These are phyloP conservation scores for Jaenimonas drosophilae DNA, from an alignment of 208 protist species.

Conservation along the genomic window DNA sequence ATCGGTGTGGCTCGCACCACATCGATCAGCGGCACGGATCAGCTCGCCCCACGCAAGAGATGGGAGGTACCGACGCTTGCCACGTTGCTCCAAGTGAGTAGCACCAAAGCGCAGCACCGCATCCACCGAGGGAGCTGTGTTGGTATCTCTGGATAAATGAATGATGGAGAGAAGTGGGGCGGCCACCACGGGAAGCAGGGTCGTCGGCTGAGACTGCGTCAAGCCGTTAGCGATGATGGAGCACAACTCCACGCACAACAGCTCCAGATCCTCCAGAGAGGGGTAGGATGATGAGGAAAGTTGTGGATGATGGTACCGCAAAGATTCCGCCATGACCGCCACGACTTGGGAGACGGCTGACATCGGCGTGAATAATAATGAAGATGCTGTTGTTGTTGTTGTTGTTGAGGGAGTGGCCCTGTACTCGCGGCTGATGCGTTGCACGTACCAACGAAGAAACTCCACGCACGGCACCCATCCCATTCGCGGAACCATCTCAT, in stretches of 20 bases:
- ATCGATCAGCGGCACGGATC: conserved; percentile 34
- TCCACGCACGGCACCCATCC: too few species aligned
- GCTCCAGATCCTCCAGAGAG: neutral
- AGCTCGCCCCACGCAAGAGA: conserved; percentile 57
- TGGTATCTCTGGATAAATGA: neutral
- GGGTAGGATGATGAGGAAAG: neutral
- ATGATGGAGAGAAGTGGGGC: conserved; percentile 24
- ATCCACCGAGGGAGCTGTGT: conserved; percentile 4
- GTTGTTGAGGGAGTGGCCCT: too few species aligned
- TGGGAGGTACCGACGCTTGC: conserved; percentile 32
- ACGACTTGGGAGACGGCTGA: neutral
- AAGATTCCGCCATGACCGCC: neutral
- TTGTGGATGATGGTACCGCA: neutral
- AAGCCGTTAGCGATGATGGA: neutral
- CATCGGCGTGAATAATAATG: too few species aligned
- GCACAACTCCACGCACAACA: neutral
- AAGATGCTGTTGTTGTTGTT: too few species aligned
- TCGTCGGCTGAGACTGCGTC: neutral
- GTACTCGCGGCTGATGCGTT: too few species aligned
- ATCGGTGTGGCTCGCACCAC: conserved; percentile 24
- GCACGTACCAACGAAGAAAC: too few species aligned
- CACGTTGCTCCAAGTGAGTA: neutral
- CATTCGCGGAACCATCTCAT: conserved; percentile 1
- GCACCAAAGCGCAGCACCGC: neutral
- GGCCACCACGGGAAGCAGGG: conserved; percentile 10